phyloP scores from a whole-genome alignment of 2,329 filamentous ascomycete genomes.

The Talaromyces sp. region DNA sequence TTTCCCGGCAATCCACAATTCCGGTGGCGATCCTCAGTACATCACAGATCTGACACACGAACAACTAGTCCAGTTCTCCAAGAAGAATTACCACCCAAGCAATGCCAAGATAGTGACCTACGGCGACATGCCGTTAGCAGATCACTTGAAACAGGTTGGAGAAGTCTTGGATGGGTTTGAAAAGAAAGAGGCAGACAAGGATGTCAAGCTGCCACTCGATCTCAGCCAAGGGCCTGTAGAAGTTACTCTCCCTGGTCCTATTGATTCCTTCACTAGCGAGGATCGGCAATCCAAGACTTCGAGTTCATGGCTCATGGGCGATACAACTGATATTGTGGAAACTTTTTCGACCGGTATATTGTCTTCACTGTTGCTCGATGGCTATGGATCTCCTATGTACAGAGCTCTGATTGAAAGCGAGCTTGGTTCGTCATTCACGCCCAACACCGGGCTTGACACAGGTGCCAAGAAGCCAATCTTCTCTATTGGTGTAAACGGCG shows the following conservation, averaged over 20 bases:
- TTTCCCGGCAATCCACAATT: constrained; percentile 92
- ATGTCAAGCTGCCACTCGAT: constrained; percentile 73
- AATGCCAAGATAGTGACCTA: constrained; percentile 97
- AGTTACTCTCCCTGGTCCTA: constrained; percentile 72
- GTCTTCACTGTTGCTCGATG: constrained; percentile 81
- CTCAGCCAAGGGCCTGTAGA: constrained; percentile 64
- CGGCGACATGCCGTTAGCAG: constrained; percentile 80
- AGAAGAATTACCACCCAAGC: constrained; percentile 92
- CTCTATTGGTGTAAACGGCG: constrained; percentile 86
- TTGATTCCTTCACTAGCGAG: constrained; percentile 80
- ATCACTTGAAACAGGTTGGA: constrained; percentile 77
- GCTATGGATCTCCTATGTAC: constrained; percentile 92
- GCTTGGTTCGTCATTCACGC: constrained; percentile 87
- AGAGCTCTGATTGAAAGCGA: constrained; percentile 83
- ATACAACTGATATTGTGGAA: constrained; percentile 77
- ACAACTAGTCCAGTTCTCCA: constrained; percentile 83
- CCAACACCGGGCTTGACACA: constrained; percentile 87
- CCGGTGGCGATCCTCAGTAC: constrained; percentile 90
- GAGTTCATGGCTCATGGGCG: constrained; percentile 84
- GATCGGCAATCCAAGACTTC: constrained; percentile 93
- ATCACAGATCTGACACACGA: constrained; percentile 94
- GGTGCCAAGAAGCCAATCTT: constrained; percentile 77
- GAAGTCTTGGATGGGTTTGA: constrained; percentile 71
- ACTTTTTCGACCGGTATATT: constrained; percentile 82
- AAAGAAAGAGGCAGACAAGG: constrained; percentile 64